Conservation (phyloP, 106 monocot genomes). For the Allium cepa region DNA sequence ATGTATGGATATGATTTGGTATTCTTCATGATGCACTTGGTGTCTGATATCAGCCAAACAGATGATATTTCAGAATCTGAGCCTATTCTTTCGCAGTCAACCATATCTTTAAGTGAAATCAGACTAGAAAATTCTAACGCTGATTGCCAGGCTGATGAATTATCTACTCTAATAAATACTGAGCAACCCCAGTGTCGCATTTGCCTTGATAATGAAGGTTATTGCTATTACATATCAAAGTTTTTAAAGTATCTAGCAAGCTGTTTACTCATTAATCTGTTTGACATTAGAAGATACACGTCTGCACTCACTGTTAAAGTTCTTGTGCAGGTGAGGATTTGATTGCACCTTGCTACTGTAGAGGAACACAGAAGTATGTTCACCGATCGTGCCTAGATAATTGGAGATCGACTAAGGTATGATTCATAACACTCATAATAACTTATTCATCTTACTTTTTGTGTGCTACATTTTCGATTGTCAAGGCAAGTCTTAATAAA, state of each 20-base stretch:
- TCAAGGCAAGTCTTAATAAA: not conserved
- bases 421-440: not conserved
- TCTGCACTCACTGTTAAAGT: too few species aligned
- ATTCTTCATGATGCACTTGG: slow-evolving; percentile 42
- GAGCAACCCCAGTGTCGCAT: slow-evolving; percentile 87
- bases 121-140: slow-evolving; percentile 17
- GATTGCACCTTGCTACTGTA: slow-evolving; percentile 92
- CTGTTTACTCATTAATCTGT: not conserved
- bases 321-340: slow-evolving; percentile 63
- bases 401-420: slow-evolving; percentile 99
- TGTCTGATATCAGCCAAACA: slow-evolving; percentile 20
- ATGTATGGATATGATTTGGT: slow-evolving; percentile 5
- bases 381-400: slow-evolving; percentile 93
- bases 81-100: slow-evolving; percentile 27
- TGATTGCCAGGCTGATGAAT: slow-evolving; percentile 44
- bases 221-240: slow-evolving; percentile 5
- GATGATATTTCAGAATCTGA: slow-evolving; percentile 41
- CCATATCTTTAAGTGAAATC: slow-evolving; percentile 45
- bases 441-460: not conserved
- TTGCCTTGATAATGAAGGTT: slow-evolving; percentile 94
- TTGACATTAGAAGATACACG: not conserved
- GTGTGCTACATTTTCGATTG: slow-evolving; percentile 1
- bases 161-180: slow-evolving; percentile 34
- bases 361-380: slow-evolving; percentile 93
- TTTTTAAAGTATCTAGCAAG: too few species aligned